phyloP scores from a whole-genome alignment of 371 early-diverging fungal species.

The Mortierella sp. region DNA sequence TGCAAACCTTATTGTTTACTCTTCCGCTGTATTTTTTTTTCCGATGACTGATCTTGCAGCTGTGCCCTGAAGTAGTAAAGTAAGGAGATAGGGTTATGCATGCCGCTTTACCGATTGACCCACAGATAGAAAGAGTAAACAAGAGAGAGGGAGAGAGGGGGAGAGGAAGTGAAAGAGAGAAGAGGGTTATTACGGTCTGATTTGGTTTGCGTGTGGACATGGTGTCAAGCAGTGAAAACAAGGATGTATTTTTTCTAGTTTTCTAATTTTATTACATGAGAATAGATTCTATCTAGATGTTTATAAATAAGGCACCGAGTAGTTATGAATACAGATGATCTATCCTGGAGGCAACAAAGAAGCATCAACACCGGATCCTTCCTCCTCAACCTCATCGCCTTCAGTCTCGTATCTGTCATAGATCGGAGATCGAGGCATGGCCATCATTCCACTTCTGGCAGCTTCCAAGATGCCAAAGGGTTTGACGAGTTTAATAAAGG shows the following conservation, averaged over 20 bases:
- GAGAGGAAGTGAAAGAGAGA: no score
- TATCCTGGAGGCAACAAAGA: constrained; percentile 95
- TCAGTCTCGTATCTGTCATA: constrained; percentile 77
- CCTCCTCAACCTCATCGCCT: constrained; percentile 63
- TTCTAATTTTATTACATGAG: constrained; percentile 1
- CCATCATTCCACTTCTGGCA: constrained; percentile 95
- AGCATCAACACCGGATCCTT: constrained; percentile 78
- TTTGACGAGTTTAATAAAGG: constrained; percentile 91
- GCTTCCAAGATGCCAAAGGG: constrained; percentile 97
- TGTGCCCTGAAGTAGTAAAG: background rate
- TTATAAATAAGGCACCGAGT: background rate
- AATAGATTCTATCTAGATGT: background rate
- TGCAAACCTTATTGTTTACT: background rate
- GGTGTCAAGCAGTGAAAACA: background rate
- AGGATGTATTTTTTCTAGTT: background rate
- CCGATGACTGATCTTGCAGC: constrained; percentile 5
- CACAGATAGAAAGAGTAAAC: no score
- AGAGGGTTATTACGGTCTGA: no score
- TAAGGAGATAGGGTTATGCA: background rate
- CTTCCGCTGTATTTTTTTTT: background rate
- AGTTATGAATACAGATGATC: constrained; percentile 21
- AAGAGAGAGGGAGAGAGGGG: no score
- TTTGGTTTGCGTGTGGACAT: background rate
- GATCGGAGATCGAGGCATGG: constrained; percentile 91
- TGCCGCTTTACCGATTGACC: background rate